Evolutionary conservation across 73 alveolate species (phyloP).

Genomic region (Symbiodinium pilosum): DNA sequence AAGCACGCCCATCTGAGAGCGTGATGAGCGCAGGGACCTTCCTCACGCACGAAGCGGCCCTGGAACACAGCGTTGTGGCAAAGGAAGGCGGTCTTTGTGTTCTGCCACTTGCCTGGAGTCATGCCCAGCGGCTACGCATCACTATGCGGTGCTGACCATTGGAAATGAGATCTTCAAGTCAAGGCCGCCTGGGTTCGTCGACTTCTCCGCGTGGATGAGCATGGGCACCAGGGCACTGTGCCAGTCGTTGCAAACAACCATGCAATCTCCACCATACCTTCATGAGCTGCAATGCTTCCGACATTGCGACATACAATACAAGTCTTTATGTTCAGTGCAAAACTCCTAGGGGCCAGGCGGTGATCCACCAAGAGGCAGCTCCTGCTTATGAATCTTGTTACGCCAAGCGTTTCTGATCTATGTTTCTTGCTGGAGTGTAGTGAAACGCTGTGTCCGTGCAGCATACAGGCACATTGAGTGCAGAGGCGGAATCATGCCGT

Average conservation of each 20-base stretch:
- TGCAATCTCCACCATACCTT: constrained; percentile 5
- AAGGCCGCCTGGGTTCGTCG: not conserved
- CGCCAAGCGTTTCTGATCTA: too few relatives aligned
- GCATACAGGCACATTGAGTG: too few relatives aligned
- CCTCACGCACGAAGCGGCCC: constrained; percentile 57
- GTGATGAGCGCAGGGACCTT: constrained; percentile 14
- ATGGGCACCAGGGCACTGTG: constrained; percentile 47
- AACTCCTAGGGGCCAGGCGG: not conserved
- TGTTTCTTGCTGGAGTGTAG: too few relatives aligned
- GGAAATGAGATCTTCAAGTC: not conserved
- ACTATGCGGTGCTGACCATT: not conserved
- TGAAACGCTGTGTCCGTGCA: too few relatives aligned
- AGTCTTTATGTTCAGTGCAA: not conserved
- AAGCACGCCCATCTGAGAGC: not conserved
- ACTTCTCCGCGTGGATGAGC: constrained; percentile 23
- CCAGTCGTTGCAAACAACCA: constrained; percentile 31
- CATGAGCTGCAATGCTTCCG: not conserved
- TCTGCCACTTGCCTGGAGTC: constrained; percentile 18
- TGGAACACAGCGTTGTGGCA: constrained; percentile 35
- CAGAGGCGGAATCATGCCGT: not conserved
- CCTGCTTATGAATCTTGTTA: not conserved
- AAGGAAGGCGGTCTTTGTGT: constrained; percentile 28
- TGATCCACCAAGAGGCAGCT: not conserved
- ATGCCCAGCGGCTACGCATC: not conserved
- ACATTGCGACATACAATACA: too few relatives aligned